Evolutionary conservation across 2,329 filamentous ascomycete species (phyloP), one percentile per base, ranked within the genome.

Genomic region (Epichloe sylvatica): DNA sequence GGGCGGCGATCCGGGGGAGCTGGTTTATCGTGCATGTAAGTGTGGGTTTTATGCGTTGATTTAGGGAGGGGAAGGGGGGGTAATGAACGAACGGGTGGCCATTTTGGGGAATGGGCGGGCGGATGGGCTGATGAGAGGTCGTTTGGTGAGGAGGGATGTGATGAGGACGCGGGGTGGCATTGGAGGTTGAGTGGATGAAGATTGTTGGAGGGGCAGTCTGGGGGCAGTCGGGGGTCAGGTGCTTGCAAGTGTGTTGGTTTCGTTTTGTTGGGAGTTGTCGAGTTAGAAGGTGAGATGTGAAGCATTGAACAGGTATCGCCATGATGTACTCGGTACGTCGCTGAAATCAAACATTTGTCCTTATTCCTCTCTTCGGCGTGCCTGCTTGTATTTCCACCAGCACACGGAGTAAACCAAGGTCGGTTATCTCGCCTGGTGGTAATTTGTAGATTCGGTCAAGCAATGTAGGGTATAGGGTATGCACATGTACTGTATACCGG

Each of bases 1-100:
- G 84, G 84, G 17, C 78, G 76, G 56, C 66, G 65, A 60, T 77
- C 73, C 45, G 67, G n/a, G 72, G 72, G 69, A 25, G 36, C 58
- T 60, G 42, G 2, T 21, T 23, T 46, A 23, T 11, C 13, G 13
- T 23, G n/a, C 5, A 30, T 17, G 12, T 40, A 2, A 30, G 25
- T 13, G 17, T 11, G 21, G 38, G 38, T 13, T 13, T 37, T 36
- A 2, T 36, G n/a, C 23, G 15, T 17, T n/a, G 6, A n/a, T 37
- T 37, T n/a, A 5, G 23, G 5, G 23, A 1, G 21, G 21, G 21
- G 21, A 2, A 4, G 11, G 5, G 23, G 35, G 13, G 8, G 25
- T 5, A 21, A 3, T 19, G 8, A 25, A 45, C 55, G 49, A 44
- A 59, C 57, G 53, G 34, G 53, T 54, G 36, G 57, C 53, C 57